Evolutionary conservation across 805 yeast species (phyloP).

Genomic region (Kodamaea fukazawae): DNA sequence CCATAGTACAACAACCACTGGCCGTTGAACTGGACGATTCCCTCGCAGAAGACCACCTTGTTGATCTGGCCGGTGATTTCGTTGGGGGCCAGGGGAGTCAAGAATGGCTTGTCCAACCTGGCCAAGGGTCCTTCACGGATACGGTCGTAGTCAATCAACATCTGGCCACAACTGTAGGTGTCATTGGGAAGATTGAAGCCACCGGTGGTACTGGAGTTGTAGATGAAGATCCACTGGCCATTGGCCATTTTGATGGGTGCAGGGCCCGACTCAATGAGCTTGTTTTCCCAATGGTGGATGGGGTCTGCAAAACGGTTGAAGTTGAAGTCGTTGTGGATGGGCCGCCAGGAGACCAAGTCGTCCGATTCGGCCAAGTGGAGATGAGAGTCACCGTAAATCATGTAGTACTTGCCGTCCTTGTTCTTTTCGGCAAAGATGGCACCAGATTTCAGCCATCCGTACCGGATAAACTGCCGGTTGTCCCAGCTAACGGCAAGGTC

Average conservation of each 20-base stretch:
- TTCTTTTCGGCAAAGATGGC: conserved; percentile 35
- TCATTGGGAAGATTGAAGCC: conserved; percentile 27
- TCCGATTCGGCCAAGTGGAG: conserved; percentile 35
- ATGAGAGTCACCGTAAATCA: conserved; percentile 44
- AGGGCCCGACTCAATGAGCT: conserved; percentile 41
- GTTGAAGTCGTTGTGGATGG: conserved; percentile 19
- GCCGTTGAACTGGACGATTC: conserved; percentile 40
- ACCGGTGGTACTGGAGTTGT: conserved; percentile 40
- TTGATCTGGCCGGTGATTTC: conserved; percentile 41
- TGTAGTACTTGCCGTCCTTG: conserved; percentile 35
- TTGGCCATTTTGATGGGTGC: conserved; percentile 38
- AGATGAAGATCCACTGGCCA: conserved; percentile 34
- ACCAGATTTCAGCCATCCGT: conserved; percentile 42
- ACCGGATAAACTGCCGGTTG: conserved; percentile 26
- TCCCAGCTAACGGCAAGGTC: conserved; percentile 28
- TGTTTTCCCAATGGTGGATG: conserved; percentile 29
- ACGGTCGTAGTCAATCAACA: conserved; percentile 41
- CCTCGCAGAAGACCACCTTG: conserved; percentile 43
- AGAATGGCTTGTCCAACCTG: conserved; percentile 33
- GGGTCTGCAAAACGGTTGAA: conserved; percentile 27
- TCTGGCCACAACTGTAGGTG: conserved; percentile 37
- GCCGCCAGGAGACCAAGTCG: conserved; percentile 35
- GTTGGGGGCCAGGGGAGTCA: conserved; percentile 33
- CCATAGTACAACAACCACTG: conserved; percentile 43
- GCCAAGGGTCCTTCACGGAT: conserved; percentile 36